phyloP scores from a whole-genome alignment of 1,139 yeast genomes.

The Spathaspora sp. region DNA sequence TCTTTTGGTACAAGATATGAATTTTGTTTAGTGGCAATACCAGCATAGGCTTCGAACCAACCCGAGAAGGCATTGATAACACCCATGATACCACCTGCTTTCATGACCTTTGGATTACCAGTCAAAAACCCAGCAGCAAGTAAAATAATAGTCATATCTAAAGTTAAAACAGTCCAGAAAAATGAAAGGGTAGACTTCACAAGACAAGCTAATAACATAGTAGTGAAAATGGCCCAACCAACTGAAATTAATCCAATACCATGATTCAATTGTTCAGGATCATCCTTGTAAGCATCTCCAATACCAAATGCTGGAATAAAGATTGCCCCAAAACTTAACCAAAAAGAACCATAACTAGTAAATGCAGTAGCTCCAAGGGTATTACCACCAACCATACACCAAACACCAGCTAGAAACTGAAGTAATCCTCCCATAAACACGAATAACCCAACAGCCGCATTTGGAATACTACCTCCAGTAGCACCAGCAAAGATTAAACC shows the following conservation, averaged over 20 bases:
- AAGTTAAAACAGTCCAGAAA: conserved; percentile 49
- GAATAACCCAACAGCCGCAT: conserved; percentile 43
- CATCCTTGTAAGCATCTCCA: conserved; percentile 45
- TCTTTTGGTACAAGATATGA: conserved; percentile 26
- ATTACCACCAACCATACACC: conserved; percentile 65
- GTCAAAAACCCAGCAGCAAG: conserved; percentile 56
- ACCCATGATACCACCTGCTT: conserved; percentile 74
- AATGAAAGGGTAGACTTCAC: conserved; percentile 65
- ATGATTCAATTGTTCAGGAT: conserved; percentile 42
- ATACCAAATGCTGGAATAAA: conserved; percentile 56
- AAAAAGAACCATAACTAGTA: conserved; percentile 71
- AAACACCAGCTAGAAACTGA: conserved; percentile 62
- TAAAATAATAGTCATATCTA: conserved; percentile 55
- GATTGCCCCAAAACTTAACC: conserved; percentile 65
- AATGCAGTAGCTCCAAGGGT: conserved; percentile 64
- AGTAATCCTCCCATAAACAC: conserved; percentile 59
- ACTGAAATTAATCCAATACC: conserved; percentile 59
- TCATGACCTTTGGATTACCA: conserved; percentile 39
- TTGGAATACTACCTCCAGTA: conserved; percentile 33
- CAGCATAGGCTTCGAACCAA: conserved; percentile 50
- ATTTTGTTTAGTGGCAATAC: conserved; percentile 27
- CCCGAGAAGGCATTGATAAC: conserved; percentile 58
- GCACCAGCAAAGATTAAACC: conserved; percentile 43
- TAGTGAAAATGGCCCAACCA: conserved; percentile 66
- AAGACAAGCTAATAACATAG: conserved; percentile 55